phyloP scores from a whole-genome alignment of 2,329 filamentous ascomycete species.

The Microcera coccophila region DNA sequence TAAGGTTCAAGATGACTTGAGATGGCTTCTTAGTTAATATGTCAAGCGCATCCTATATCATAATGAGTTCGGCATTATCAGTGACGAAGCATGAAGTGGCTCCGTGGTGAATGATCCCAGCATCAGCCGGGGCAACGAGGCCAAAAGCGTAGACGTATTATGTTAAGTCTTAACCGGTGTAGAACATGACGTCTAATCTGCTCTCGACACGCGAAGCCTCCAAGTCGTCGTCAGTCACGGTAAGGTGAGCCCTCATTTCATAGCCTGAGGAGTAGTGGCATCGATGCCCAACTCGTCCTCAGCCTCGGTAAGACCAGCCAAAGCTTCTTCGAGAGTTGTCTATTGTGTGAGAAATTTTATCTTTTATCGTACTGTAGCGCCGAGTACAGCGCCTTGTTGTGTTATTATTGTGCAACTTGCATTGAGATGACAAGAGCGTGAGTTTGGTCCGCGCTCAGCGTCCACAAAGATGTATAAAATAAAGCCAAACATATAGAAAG shows the following conservation, averaged over 20 bases:
- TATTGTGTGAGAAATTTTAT: no score
- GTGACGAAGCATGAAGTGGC: constrained; percentile 48
- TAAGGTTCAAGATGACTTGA: constrained; percentile 71
- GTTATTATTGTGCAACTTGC: no score
- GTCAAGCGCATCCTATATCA: constrained; percentile 61
- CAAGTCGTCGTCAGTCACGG: constrained; percentile 76
- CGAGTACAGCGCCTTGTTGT: no score
- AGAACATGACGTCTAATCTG: constrained; percentile 59
- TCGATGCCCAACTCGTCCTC: constrained; percentile 30
- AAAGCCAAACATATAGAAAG: no score
- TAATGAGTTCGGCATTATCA: constrained; percentile 74
- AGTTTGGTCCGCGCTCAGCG: no score
- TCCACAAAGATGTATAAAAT: no score
- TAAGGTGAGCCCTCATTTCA: constrained; percentile 69
- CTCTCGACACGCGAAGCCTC: constrained; percentile 69
- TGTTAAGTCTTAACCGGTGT: constrained; percentile 21
- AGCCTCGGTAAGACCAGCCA: constrained; percentile 15
- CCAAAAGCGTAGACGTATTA: constrained; percentile 73
- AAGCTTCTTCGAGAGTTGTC: no score
- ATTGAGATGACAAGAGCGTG: no score
- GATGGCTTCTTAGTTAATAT: constrained; percentile 75
- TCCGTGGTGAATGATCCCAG: constrained; percentile 78
- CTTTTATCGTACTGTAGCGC: no score
- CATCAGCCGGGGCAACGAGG: constrained; percentile 67
- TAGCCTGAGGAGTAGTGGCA: constrained; percentile 66